Conservation (phyloP, 805 yeast species). For the Candida corydali region DNA sequence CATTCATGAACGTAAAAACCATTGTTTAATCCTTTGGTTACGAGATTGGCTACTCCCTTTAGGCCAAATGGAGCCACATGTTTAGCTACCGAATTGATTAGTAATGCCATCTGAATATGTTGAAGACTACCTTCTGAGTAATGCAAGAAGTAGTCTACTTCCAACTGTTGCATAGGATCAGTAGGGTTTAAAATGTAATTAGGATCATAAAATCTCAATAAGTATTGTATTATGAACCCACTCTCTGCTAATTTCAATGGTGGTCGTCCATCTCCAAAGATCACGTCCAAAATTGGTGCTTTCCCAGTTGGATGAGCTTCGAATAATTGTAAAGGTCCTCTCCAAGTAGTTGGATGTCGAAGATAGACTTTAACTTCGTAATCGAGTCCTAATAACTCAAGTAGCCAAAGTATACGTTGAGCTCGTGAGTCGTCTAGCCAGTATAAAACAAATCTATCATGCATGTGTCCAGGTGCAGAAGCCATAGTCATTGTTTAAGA, state of each 20-base stretch:
- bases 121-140: constrained; percentile 62
- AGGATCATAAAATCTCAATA: constrained; percentile 33
- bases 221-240: constrained; percentile 36
- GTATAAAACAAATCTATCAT: constrained; percentile 22
- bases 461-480: neutral
- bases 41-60: constrained; percentile 38
- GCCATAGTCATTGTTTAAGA: neutral
- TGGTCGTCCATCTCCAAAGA: constrained; percentile 32
- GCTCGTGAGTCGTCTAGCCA: constrained; percentile 53
- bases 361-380: constrained; percentile 52
- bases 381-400: constrained; percentile 55
- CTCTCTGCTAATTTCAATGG: constrained; percentile 32
- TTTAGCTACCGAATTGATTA: constrained; percentile 38
- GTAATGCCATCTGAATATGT: constrained; percentile 39
- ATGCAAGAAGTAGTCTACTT: constrained; percentile 51
- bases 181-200: constrained; percentile 21
- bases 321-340: constrained; percentile 44
- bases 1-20: constrained; percentile 49
- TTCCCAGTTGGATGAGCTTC: constrained; percentile 61
- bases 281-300: constrained; percentile 52
- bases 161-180: constrained; percentile 34
- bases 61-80: constrained; percentile 45
- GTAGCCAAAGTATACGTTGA: constrained; percentile 57
- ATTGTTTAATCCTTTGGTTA: constrained; percentile 44
- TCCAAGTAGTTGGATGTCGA: constrained; percentile 43